Evolutionary conservation across 2,329 filamentous ascomycete species (phyloP), one percentile per base, ranked within the genome.

Genomic region (Penicillium sp.): DNA sequence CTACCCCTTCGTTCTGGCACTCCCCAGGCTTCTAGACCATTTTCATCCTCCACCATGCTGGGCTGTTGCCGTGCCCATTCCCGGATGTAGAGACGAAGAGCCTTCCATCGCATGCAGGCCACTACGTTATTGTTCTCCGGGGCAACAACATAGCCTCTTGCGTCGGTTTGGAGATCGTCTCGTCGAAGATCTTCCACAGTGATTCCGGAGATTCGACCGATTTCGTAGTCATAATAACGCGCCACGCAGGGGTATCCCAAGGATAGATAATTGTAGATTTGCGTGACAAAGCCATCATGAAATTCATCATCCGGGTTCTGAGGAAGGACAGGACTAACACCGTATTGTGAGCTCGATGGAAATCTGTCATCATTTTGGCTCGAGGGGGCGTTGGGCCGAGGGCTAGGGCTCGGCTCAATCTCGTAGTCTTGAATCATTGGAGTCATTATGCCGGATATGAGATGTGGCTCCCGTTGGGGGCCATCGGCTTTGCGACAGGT

Each of bases 201-300:
- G 7, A 96, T 86, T 10, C 83, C 81, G 31, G 88, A 90, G 55
- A 97, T 96, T 71, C 90, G 91, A 65, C 88, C 86, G 21, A 98
- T 81, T 78, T 98, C 93, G 11, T 88, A 84, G 69, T 98, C 93
- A 69, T 91, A 98, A 37, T 85, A 83, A 23, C 89, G 86, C 11
- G 93, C 93, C 68, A 92, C 86, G 33, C 91, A 88, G 3, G 93
- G 93, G 73, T 97, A 97, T 5, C 93, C 93, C 5, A 98, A 83
- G 0, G 92, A 96, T 16, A 98, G 82, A 74, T 98, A 98, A 74
- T 98, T 97, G 82, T 96, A 98, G 8, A 98, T 93, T 75, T 98
- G 93, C 0, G 93, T 96, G 55, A 97, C 86, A 72, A 97, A 96
- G 3, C 81, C 81, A 71, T 96, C 91, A 59, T 88, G 82, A 68